These are phyloP conservation scores for Wilcoxina mikolae DNA, from an alignment of 495 filamentous ascomycete species.

Conservation along the genomic window DNA sequence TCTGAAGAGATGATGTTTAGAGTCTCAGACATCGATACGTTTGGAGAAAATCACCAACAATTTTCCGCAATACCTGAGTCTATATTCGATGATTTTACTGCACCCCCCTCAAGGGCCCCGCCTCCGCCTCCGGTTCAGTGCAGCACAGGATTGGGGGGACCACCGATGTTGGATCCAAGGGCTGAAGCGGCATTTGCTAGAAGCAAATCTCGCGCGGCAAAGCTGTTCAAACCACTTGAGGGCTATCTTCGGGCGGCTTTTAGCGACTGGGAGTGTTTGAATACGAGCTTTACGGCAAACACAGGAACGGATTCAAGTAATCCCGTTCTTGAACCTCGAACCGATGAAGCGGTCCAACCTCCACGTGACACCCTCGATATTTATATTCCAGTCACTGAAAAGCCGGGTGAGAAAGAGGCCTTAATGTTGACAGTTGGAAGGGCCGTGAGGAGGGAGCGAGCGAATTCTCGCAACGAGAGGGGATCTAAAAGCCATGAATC, in stretches of 20 bases:
- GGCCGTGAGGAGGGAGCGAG: constrained; percentile 11
- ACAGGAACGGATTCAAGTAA: background rate
- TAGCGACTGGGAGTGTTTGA: constrained; percentile 53
- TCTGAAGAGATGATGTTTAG: background rate
- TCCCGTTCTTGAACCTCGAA: background rate
- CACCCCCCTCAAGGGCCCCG: constrained; percentile 6
- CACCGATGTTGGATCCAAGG: background rate
- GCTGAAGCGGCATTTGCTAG: background rate
- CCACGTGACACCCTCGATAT: background rate
- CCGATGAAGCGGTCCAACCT: background rate
- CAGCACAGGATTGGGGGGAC: constrained; percentile 1
- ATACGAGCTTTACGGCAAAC: constrained; percentile 31
- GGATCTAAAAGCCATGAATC: constrained; percentile 10
- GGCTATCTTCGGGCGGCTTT: constrained; percentile 59
- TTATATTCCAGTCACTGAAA: constrained; percentile 19
- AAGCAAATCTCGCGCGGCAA: constrained; percentile 10
- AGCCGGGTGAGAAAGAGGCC: constrained; percentile 24
- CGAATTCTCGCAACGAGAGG: constrained; percentile 1
- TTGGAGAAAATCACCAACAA: background rate
- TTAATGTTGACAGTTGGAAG: constrained; percentile 15
- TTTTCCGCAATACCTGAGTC: background rate
- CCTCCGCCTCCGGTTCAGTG: constrained; percentile 14
- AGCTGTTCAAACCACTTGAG: constrained; percentile 57
- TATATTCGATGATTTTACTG: background rate
- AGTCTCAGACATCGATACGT: background rate